Evolutionary conservation across 1,284 basidiomycete genomes (phyloP), one percentile per base, ranked within the genome.

Genomic region (Irpex sp.): DNA sequence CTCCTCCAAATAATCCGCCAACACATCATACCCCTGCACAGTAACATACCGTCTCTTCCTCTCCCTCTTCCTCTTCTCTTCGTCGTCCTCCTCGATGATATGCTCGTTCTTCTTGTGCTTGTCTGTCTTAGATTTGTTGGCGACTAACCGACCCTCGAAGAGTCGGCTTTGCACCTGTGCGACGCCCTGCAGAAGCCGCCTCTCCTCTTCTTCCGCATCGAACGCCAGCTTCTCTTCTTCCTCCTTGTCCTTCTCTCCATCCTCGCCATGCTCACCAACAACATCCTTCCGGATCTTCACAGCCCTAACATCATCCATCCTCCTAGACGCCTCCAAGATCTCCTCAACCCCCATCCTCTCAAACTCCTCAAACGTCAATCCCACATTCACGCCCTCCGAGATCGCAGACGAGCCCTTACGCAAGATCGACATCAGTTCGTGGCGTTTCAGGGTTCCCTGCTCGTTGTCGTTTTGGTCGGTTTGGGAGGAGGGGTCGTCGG

Each of bases 361-460:
- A 72, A 85, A 86, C 37, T 66, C 70, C 2, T 69, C 70, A 15
- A 85, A 70, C 52, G 76, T 74, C 75, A 82, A 77, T 7, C 75
- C 75, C 8, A 60, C 67, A 19, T 66, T 61, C 37, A 78, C 76
- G 2, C 77, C 71, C 1, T 67, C 64, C 7, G 78, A 74, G 56
- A 86, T 75, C 1, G 82, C 84, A 61, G 84, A 83, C 62, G 81
- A 84, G 9, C 84, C 85, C 62, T 79, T 81, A n/a, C 82, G 79
- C 60, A 87, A 72, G 60, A 85, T 83, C 57, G 81, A 77, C 73
- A 85, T 72, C 5, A 87, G 75, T 64, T 86, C 85, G n/a, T 69
- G 73, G 2, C 71, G 77, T 56, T 76, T 77, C 21, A 83, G 67
- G 15, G 31, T 34, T 1, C 31, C 31, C 5, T 34, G 31, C 1